Evolutionary conservation across 495 filamentous ascomycete species (phyloP).

Genomic region (Hypoxylon lenormandii): DNA sequence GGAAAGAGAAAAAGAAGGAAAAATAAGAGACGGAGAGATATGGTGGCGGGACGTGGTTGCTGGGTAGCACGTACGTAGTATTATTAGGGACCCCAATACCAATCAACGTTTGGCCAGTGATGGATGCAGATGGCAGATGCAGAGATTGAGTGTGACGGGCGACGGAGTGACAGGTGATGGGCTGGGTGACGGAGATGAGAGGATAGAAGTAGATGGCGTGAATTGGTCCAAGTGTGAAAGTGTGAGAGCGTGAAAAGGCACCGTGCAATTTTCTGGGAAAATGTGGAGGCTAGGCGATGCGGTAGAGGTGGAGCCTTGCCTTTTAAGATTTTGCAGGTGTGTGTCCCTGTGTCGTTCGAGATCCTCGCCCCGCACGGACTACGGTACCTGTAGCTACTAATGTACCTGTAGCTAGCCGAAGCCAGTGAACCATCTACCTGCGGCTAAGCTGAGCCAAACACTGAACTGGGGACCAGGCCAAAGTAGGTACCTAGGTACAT

Average conservation of each 20-base stretch:
- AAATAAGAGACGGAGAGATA: neutral
- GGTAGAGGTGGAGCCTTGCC: slow-evolving; percentile 1
- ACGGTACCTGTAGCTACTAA: neutral
- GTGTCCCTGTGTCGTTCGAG: neutral
- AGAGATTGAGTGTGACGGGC: slow-evolving; percentile 23
- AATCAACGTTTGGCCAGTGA: slow-evolving; percentile 35
- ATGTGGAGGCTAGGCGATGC: slow-evolving; percentile 25
- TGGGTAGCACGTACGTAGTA: slow-evolving; percentile 20
- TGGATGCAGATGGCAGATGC: slow-evolving; percentile 22
- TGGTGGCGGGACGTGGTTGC: slow-evolving; percentile 3
- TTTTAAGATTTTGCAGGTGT: slow-evolving; percentile 13
- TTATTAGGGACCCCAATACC: slow-evolving; percentile 18
- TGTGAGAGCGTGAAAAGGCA: slow-evolving; percentile 21
- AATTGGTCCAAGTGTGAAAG: neutral
- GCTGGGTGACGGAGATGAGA: too few species aligned
- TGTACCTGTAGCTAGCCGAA: too few species aligned
- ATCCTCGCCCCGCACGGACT: slow-evolving; percentile 34
- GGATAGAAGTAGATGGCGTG: too few species aligned
- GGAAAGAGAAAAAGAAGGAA: slow-evolving; percentile 14
- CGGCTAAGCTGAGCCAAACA: too few species aligned
- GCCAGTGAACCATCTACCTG: too few species aligned
- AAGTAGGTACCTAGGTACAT: too few species aligned
- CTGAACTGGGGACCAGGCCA: too few species aligned
- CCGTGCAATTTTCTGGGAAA: slow-evolving; percentile 24
- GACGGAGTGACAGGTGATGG: neutral